A percentile compares a stretch with the other conserved stretches of the same genome.
Evolutionary conservation across 208 protist genomes (phyloP).

Genomic region (Wallacemonas collosoma): DNA sequence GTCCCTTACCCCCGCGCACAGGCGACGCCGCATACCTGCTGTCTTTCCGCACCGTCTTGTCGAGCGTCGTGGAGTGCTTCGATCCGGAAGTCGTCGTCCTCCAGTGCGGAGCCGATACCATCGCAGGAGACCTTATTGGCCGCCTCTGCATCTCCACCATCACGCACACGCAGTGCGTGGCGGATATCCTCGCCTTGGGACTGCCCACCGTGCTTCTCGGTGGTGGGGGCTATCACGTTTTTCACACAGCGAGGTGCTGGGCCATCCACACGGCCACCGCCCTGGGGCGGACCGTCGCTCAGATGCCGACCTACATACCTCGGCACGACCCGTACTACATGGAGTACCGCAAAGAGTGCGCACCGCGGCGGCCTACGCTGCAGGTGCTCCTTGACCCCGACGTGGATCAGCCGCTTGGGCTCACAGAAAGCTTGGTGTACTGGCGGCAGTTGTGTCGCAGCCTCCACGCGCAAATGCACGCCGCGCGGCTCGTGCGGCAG

Average conservation of each 20-base stretch:
- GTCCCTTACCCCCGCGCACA: conserved; percentile 95
- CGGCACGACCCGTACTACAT: conserved; percentile 74
- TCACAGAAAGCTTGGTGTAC: conserved; percentile 51
- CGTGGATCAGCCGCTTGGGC: conserved; percentile 56
- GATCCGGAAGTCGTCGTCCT: conserved; percentile 97
- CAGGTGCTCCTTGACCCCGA: conserved; percentile 75
- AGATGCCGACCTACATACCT: conserved; percentile 74
- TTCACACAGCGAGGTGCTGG: conserved; percentile 99
- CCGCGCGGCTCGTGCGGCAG: conserved; percentile 49
- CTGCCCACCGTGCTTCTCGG: conserved; percentile 97
- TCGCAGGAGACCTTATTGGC: conserved; percentile 97
- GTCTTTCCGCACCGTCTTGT: conserved; percentile 95
- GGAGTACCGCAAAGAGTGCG: conserved; percentile 66
- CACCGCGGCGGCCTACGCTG: conserved; percentile 63
- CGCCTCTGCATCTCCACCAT: conserved; percentile 96
- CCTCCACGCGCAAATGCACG: conserved; percentile 62
- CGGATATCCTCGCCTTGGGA: conserved; percentile 92
- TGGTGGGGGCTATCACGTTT: conserved; percentile 99
- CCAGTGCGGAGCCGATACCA: conserved; percentile 98
- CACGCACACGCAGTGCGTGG: conserved; percentile 94
- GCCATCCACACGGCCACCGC: conserved; percentile 96
- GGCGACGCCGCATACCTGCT: conserved; percentile 94
- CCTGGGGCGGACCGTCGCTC: conserved; percentile 47
- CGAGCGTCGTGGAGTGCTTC: conserved; percentile 95
- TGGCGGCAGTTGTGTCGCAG: conserved; percentile 72